phyloP scores from a whole-genome alignment of 148 eudicot species.

The Silene uniflora region DNA sequence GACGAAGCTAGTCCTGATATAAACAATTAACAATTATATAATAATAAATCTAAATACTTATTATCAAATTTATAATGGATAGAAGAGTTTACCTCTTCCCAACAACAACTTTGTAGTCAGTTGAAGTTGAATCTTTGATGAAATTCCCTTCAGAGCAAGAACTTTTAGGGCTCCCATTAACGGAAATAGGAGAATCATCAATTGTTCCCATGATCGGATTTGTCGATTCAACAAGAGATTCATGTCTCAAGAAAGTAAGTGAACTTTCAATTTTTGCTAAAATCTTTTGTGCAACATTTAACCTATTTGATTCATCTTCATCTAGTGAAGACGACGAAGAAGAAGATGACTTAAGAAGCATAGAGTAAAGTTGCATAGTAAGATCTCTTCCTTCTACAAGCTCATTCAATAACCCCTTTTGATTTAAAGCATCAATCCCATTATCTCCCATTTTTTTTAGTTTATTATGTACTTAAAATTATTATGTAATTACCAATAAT shows the following conservation, averaged over 20 bases:
- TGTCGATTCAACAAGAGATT: neutral
- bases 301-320: constrained; percentile 19
- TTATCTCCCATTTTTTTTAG: constrained; percentile 17
- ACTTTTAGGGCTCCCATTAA: constrained; percentile 31
- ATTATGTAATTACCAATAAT: constrained; percentile 6
- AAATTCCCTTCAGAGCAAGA: constrained; percentile 24
- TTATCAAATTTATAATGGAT: neutral
- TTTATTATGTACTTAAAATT: neutral
- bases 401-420: constrained; percentile 24
- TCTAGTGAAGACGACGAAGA: constrained; percentile 13
- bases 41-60: no score
- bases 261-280: constrained; percentile 27
- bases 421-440: constrained; percentile 4
- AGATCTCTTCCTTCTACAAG: constrained; percentile 31
- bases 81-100: constrained; percentile 19
- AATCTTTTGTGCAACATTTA: constrained; percentile 23
- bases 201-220: neutral
- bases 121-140: constrained; percentile 20
- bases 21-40: no score
- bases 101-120: constrained; percentile 8
- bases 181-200: constrained; percentile 27
- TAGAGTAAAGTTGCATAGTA: constrained; percentile 25
- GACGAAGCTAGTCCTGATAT: neutral
- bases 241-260: constrained; percentile 18
- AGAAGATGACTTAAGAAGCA: constrained; percentile 5